Base-by-base conservation (phyloP, 139 green algal species). In the Ettlia oleoabundans region DNA sequence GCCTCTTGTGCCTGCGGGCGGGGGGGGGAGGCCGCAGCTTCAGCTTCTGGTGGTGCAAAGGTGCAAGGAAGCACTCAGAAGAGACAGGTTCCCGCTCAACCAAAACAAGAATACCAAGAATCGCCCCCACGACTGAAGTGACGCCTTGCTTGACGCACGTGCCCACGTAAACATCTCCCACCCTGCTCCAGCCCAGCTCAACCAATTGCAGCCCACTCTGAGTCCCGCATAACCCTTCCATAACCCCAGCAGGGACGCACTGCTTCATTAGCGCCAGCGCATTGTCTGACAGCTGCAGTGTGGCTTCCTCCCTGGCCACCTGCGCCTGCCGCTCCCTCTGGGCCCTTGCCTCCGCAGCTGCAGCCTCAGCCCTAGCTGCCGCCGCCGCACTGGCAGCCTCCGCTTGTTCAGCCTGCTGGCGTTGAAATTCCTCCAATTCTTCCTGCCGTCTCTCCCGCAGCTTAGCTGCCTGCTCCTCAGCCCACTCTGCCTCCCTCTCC, bases 1-100 rank as follows among this genome's bases (percentile, higher is more conserved):
- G 9, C 10, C 51, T 37, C 72, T 79, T 79, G 72, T 79, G 72
- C 72, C 72, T 79, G 72, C 70, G 40, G 5, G 24, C 2, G 41
- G 8, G 5, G 19, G 67, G 37, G 0, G 10, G 26, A 0, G 9
- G 1, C 9, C 26, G 40, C 2, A 22, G 2, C 26, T 61, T 21
- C 3, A n/a, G n/a, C n/a, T n/a, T n/a, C n/a, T n/a, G n/a, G n/a
- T n/a, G n/a, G n/a, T n/a, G n/a, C n/a, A 58, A 58, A 58, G 47
- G 13, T 35, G n/a, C 6, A 24, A 38, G 43, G 0, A 3, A 35
- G 13, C 2, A 10, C 26, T 2, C 4, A 30, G 4, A 22, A 7
- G 21, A 26, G n/a, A n/a, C n/a, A n/a, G n/a, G n/a, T n/a, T n/a
- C n/a, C n/a, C n/a, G n/a, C n/a, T n/a, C n/a, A n/a, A n/a, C n/a